Evolutionary conservation across 2,329 filamentous ascomycete genomes (phyloP).

Genomic region (Hymenoscyphus fraxineus): DNA sequence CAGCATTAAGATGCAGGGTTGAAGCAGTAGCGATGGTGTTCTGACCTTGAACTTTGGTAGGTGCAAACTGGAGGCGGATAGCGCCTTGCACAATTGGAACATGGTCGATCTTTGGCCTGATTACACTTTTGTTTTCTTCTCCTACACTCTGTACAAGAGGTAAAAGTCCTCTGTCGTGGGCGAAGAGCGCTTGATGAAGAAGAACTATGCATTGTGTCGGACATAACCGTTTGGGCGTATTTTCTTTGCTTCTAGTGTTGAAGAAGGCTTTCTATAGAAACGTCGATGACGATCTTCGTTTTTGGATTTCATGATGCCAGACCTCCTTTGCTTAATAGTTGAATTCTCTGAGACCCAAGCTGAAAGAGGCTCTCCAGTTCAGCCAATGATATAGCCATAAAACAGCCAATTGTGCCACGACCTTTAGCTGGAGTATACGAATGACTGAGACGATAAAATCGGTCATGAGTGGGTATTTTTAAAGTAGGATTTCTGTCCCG

Average conservation of each 20-base stretch:
- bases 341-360: conserved; percentile 11
- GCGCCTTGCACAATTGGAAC: conserved; percentile 25
- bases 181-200: conserved; percentile 15
- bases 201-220: conserved; percentile 24
- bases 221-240: conserved; percentile 10
- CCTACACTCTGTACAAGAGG: conserved; percentile 27
- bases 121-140: conserved; percentile 28
- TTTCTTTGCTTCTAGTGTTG: neutral
- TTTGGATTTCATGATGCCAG: conserved; percentile 14
- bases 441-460: conserved; percentile 11
- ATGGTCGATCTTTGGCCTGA: conserved; percentile 27
- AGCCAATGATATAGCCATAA: conserved; percentile 15
- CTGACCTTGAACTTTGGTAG: conserved; percentile 24
- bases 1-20: conserved; percentile 4
- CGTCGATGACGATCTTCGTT: conserved; percentile 7
- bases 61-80: conserved; percentile 25
- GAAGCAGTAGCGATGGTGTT: neutral
- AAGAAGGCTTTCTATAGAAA: conserved; percentile 4
- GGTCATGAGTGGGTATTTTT: conserved; percentile 12
- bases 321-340: conserved; percentile 11
- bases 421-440: conserved; percentile 17
- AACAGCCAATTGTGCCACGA: conserved; percentile 21
- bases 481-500: conserved; percentile 4
- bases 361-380: conserved; percentile 14
- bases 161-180: conserved; percentile 25